phyloP scores from a whole-genome alignment of 179 eudicot species.

The Silene noctiflora region DNA sequence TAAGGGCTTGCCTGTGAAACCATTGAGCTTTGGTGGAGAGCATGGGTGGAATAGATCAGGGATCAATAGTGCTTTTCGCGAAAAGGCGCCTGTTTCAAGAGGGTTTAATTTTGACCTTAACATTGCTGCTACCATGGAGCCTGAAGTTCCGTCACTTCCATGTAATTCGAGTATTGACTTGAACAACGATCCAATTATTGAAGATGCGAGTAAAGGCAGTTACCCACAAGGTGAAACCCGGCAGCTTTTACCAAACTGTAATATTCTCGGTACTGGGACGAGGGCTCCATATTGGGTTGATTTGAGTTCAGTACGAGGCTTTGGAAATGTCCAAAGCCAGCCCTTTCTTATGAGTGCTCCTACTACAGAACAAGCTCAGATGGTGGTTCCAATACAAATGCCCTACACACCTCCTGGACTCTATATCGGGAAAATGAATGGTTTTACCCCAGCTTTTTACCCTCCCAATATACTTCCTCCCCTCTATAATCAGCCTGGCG shows the following conservation, averaged over 20 bases:
- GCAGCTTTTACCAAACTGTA: conserved; percentile 24
- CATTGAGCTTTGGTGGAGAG: conserved; percentile 55
- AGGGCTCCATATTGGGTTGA: conserved; percentile 40
- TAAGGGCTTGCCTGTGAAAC: conserved; percentile 38
- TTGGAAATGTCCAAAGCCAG: conserved; percentile 4
- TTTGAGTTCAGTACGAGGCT: conserved; percentile 35
- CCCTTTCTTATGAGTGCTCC: not conserved
- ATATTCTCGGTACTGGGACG: not conserved
- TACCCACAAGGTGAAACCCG: conserved; percentile 25
- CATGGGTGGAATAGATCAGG: conserved; percentile 52
- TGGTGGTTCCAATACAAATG: not conserved
- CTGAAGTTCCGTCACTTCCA: not conserved
- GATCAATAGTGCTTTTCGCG: conserved; percentile 50
- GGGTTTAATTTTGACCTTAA: conserved; percentile 53
- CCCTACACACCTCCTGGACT: not conserved
- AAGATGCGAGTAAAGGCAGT: conserved; percentile 23
- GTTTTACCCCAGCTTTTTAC: not conserved
- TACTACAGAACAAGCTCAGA: not conserved
- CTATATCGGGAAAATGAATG: not conserved
- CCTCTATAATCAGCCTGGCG: not conserved
- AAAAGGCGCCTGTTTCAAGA: conserved; percentile 1
- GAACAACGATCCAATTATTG: conserved; percentile 28
- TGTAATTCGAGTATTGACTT: conserved; percentile 36
- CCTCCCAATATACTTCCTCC: not conserved
- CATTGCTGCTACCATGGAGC: conserved; percentile 48